Evolutionary conservation across 805 yeast species (phyloP).

Genomic region (Jamesozyma jinghongensis): DNA sequence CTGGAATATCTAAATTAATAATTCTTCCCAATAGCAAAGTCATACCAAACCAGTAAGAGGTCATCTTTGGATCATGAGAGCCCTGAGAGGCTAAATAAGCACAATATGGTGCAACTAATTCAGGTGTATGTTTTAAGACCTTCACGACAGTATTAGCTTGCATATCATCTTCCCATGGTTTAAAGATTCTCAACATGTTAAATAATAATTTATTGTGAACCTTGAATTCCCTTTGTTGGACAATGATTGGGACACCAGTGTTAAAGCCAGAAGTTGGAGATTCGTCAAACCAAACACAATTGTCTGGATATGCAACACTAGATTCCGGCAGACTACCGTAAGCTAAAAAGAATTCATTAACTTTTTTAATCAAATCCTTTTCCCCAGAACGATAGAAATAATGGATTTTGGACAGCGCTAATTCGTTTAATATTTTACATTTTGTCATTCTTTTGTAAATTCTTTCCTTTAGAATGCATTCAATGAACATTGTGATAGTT

Average conservation of each 20-base stretch:
- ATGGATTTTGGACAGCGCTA: constrained; percentile 51
- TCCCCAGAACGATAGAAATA: constrained; percentile 39
- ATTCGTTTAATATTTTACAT: constrained; percentile 69
- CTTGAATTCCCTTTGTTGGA: constrained; percentile 46
- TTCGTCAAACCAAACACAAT: constrained; percentile 42
- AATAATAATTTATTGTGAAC: constrained; percentile 61
- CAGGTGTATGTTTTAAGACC: constrained; percentile 50
- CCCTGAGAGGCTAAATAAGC: constrained; percentile 54
- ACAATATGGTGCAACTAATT: constrained; percentile 64
- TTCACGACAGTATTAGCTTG: constrained; percentile 49
- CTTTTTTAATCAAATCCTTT: constrained; percentile 30
- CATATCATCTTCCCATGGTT: constrained; percentile 69
- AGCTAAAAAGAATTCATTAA: constrained; percentile 40
- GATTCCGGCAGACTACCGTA: constrained; percentile 41
- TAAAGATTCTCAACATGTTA: constrained; percentile 51
- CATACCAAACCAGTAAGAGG: constrained; percentile 78
- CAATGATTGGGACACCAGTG: constrained; percentile 37
- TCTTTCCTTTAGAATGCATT: constrained; percentile 47
- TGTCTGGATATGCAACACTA: constrained; percentile 40
- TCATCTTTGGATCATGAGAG: constrained; percentile 65
- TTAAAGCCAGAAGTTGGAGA: constrained; percentile 16
- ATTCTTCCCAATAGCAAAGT: constrained; percentile 52
- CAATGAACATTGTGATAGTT: constrained; percentile 41
- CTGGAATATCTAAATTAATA: constrained; percentile 49
- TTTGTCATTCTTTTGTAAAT: constrained; percentile 60